These are phyloP conservation scores for Xylariomycetidae sp. DNA, from an alignment of 2,329 filamentous ascomycete species.

Conservation along the genomic window DNA sequence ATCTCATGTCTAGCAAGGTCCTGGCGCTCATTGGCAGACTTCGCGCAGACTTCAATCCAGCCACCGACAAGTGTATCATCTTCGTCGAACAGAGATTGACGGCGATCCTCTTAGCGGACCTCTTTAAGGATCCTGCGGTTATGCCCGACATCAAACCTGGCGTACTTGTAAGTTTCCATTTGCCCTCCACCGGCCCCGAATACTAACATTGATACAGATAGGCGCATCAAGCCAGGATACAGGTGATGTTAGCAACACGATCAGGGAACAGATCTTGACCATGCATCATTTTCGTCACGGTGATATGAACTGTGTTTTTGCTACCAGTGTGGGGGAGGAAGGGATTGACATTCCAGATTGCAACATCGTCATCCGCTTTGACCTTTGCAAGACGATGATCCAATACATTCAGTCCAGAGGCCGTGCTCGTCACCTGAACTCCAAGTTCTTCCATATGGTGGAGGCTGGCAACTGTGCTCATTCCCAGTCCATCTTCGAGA, in stretches of 20 bases:
- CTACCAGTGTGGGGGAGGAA: constrained; percentile 64
- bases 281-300: constrained; percentile 61
- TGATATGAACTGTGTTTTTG: constrained; percentile 58
- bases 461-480: constrained; percentile 66
- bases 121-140: constrained; percentile 56
- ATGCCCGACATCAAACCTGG: constrained; percentile 53
- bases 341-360: constrained; percentile 65
- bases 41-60: constrained; percentile 54
- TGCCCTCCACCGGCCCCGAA: neutral
- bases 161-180: constrained; percentile 43
- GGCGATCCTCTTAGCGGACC: constrained; percentile 64
- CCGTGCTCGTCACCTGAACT: constrained; percentile 71
- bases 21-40: constrained; percentile 58
- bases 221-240: constrained; percentile 40
- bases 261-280: constrained; percentile 68
- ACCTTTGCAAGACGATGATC: constrained; percentile 84
- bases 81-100: constrained; percentile 80
- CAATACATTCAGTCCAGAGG: constrained; percentile 93
- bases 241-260: constrained; percentile 59
- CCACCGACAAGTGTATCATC: constrained; percentile 70
- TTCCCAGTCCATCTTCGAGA: constrained; percentile 49
- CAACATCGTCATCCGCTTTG: constrained; percentile 69
- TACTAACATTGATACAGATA: constrained; percentile 21
- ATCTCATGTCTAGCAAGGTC: constrained; percentile 69
- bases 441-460: constrained; percentile 79